These are phyloP conservation scores for Platanthera guangdongensis DNA, from an alignment of 106 monocot genomes.

Conservation along the genomic window DNA sequence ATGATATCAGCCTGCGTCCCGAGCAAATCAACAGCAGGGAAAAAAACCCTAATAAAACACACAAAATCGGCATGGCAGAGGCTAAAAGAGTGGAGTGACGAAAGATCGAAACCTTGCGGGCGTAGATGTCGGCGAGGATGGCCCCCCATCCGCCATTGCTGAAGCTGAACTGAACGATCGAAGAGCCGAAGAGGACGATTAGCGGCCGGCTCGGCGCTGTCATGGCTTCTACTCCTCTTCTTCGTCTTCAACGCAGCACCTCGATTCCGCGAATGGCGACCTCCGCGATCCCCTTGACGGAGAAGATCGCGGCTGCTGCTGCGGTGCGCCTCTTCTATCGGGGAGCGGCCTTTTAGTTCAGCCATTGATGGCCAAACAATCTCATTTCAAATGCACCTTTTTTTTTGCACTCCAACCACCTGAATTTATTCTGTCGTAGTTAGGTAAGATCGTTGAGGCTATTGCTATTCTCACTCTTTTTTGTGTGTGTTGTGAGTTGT, in stretches of 20 bases:
- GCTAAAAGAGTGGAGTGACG: too few species aligned
- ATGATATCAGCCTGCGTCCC: constrained; percentile 55
- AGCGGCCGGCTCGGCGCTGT: constrained; percentile 30
- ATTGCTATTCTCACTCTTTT: too few species aligned
- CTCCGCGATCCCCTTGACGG: neutral
- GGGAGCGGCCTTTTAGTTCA: neutral
- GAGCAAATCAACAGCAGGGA: neutral
- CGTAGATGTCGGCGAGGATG: constrained; percentile 45
- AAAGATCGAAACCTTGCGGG: constrained; percentile 41
- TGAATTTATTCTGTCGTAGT: too few species aligned
- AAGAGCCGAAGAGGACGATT: constrained; percentile 61
- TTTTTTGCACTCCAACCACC: too few species aligned
- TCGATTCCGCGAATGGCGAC: neutral
- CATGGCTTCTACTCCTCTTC: constrained; percentile 18
- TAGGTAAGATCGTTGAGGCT: too few species aligned
- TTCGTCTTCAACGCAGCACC: too few species aligned
- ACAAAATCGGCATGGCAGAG: neutral
- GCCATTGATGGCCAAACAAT: neutral
- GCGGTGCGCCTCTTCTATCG: neutral
- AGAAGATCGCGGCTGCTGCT: neutral
- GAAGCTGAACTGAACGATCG: constrained; percentile 56
- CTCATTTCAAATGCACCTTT: too few species aligned
- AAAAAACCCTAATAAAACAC: too few species aligned
- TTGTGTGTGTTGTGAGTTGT: too few species aligned
- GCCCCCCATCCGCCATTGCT: constrained; percentile 57